These are phyloP conservation scores for Cetradonia linearis DNA, from an alignment of 495 filamentous ascomycete species.

Conservation along the genomic window DNA sequence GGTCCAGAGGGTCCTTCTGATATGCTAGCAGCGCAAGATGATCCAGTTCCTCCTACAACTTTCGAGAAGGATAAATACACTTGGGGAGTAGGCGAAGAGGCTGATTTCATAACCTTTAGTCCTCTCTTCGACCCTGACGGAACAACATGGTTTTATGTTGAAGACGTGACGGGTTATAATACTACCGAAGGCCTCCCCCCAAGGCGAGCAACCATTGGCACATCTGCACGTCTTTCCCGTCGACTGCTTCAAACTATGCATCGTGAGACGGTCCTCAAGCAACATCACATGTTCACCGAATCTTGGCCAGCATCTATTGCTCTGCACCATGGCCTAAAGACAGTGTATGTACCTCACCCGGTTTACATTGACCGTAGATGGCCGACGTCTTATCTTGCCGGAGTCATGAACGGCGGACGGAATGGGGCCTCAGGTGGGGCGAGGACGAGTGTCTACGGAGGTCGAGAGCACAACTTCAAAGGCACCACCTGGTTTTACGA, in stretches of 20 bases:
- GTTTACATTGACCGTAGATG: slow-evolving; percentile 84
- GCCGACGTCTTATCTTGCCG: slow-evolving; percentile 70
- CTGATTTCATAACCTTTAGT: slow-evolving; percentile 87
- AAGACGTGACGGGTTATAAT: slow-evolving; percentile 89
- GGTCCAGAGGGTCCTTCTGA: slow-evolving; percentile 70
- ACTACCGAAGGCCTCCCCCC: slow-evolving; percentile 54
- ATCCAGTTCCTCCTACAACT: slow-evolving; percentile 58
- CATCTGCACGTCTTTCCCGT: slow-evolving; percentile 70
- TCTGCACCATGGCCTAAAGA: slow-evolving; percentile 90
- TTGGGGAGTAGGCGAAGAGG: slow-evolving; percentile 89
- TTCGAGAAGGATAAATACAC: slow-evolving; percentile 70
- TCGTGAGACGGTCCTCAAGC: slow-evolving; percentile 65
- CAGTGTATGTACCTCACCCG: slow-evolving; percentile 85
- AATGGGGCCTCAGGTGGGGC: slow-evolving; percentile 71
- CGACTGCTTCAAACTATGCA: slow-evolving; percentile 83
- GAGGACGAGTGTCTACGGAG: slow-evolving; percentile 66
- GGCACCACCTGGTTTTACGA: slow-evolving; percentile 95
- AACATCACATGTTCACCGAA: slow-evolving; percentile 87
- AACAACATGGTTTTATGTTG: slow-evolving; percentile 77
- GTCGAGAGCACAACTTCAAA: slow-evolving; percentile 78
- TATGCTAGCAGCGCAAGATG: slow-evolving; percentile 56
- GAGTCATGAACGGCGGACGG: slow-evolving; percentile 72
- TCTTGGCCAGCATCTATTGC: slow-evolving; percentile 87
- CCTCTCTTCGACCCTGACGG: slow-evolving; percentile 85
- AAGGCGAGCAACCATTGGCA: slow-evolving; percentile 80